phyloP scores from a whole-genome alignment of 345 rosid genomes.

The Turnera subulata region DNA sequence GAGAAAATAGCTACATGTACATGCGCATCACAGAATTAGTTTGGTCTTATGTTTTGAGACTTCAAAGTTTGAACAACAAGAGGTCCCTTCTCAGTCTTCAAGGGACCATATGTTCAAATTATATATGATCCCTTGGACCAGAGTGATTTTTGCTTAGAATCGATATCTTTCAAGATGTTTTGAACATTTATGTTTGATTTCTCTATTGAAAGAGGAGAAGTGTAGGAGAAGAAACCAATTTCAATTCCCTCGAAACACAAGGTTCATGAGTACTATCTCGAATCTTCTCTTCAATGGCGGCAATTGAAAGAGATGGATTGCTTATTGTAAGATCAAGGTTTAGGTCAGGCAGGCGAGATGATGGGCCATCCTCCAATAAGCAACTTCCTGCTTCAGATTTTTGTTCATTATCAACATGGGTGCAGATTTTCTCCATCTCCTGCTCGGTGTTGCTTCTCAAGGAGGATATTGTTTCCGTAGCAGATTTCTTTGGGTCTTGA shows the following conservation, averaged over 20 bases:
- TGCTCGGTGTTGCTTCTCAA: not conserved
- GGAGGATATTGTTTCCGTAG: constrained; percentile 21
- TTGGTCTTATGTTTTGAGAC: no score
- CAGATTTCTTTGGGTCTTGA: constrained; percentile 17
- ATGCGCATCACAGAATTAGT: no score
- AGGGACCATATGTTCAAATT: no score
- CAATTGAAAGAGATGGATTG: constrained; percentile 8
- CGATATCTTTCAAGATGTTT: no score
- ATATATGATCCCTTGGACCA: no score
- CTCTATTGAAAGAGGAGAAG: constrained; percentile 35
- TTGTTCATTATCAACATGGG: constrained; percentile 17
- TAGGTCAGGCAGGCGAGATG: constrained; percentile 36
- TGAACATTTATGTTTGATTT: no score
- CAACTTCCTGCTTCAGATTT: constrained; percentile 36
- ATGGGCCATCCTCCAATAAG: constrained; percentile 24
- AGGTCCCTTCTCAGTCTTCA: no score
- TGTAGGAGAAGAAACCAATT: constrained; percentile 16
- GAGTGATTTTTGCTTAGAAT: no score
- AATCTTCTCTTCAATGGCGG: constrained; percentile 9
- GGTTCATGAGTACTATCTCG: not conserved
- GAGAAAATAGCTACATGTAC: no score
- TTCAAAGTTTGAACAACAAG: no score
- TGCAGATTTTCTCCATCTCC: not conserved
- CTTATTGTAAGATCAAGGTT: constrained; percentile 39
- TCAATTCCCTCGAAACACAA: not conserved